These are phyloP conservation scores for Zopfia rhizophila DNA, from an alignment of 2,329 filamentous ascomycete species.

Conservation along the genomic window DNA sequence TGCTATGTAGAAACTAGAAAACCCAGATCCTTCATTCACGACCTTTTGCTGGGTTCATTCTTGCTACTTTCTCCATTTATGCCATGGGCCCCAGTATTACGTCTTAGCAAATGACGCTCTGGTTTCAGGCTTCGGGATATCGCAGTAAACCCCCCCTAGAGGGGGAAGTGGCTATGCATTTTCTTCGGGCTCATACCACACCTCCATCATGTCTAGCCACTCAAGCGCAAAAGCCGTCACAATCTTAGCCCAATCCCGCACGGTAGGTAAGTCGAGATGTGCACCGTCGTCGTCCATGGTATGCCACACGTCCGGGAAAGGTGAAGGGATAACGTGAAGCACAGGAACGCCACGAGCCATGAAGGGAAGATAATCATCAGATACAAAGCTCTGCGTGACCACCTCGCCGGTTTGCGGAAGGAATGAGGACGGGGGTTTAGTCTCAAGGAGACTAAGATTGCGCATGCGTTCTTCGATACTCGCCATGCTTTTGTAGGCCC, in stretches of 20 bases:
- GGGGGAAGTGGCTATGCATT: too few species aligned
- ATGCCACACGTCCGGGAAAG: conserved; percentile 90
- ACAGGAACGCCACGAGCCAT: conserved; percentile 86
- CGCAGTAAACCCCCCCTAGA: too few species aligned
- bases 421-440: conserved; percentile 64
- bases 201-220: conserved; percentile 84
- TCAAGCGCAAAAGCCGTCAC: conserved; percentile 86
- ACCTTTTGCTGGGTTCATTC: too few species aligned
- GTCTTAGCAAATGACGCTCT: too few species aligned
- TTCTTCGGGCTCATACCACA: conserved; percentile 46
- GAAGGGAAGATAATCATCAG: conserved; percentile 94
- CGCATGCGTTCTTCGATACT: conserved; percentile 79
- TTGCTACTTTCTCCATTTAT: too few species aligned
- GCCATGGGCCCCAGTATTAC: too few species aligned
- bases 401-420: conserved; percentile 54
- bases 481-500: conserved; percentile 86
- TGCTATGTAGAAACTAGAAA: too few species aligned
- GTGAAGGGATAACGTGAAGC: conserved; percentile 85
- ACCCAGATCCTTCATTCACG: too few species aligned
- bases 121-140: too few species aligned
- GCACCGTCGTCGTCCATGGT: conserved; percentile 82
- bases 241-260: conserved; percentile 88
- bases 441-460: conserved; percentile 70
- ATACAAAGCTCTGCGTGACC: conserved; percentile 60
- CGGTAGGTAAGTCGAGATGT: conserved; percentile 81